These are phyloP conservation scores for Penicillium decumbens DNA, from an alignment of 2,329 filamentous ascomycete genomes.

Conservation along the genomic window DNA sequence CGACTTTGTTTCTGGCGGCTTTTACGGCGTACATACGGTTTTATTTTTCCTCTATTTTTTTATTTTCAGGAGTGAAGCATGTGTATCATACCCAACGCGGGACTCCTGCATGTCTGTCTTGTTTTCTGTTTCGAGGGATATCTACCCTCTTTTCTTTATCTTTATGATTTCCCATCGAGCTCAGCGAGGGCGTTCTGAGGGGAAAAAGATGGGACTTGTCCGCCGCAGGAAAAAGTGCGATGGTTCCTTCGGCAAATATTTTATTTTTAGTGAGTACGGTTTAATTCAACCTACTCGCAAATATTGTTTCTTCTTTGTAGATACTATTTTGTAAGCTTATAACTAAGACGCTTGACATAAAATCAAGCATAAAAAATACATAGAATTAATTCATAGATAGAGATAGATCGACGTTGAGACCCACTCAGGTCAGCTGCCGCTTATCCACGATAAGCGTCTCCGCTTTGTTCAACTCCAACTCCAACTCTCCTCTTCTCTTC, in stretches of 20 bases:
- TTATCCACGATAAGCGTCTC: constrained; percentile 14
- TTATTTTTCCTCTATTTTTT: background rate
- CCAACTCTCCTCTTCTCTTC: constrained; percentile 2
- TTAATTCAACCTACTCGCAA: background rate
- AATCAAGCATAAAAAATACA: too few species aligned
- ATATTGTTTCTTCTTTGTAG: background rate
- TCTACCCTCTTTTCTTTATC: constrained; percentile 4
- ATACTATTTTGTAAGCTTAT: background rate
- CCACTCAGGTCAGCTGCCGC: constrained; percentile 11
- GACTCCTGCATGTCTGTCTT: constrained; percentile 7
- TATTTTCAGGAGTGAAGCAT: constrained; percentile 13
- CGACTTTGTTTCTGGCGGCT: constrained; percentile 12
- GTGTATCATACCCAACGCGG: constrained; percentile 20
- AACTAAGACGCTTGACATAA: background rate
- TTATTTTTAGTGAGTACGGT: background rate
- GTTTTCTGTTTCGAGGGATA: constrained; percentile 13
- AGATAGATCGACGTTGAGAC: background rate
- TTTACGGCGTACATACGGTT: constrained; percentile 18
- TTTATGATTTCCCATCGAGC: constrained; percentile 16
- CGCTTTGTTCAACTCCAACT: constrained; percentile 9
- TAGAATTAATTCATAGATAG: too few species aligned
- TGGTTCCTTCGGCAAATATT: background rate
- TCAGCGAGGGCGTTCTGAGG: constrained; percentile 25
- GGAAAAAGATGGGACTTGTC: constrained; percentile 14
- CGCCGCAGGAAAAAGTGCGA: constrained; percentile 1